A percentile compares a stretch with the other conserved stretches of the same genome.
Conservation (phyloP, 805 yeast species). For the Schwanniomyces yamadae region DNA sequence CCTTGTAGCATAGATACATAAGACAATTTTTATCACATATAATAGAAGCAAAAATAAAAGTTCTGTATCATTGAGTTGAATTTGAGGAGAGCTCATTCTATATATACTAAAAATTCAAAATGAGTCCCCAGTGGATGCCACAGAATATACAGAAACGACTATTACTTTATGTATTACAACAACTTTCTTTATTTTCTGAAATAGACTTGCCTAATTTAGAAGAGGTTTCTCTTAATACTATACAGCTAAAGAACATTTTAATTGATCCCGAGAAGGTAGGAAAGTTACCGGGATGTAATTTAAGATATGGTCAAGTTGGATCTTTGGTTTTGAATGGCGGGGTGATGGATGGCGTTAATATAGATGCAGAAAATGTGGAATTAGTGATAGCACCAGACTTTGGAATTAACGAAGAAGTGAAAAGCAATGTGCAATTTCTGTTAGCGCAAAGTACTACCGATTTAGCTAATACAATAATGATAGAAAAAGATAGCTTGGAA, state of each 20-base stretch:
- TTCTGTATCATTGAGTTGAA: no score
- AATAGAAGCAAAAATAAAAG: no score
- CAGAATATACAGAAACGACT: slow-evolving; percentile 82
- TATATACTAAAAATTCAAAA: slow-evolving; percentile 4
- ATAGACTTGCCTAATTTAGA: slow-evolving; percentile 80
- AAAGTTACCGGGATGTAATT: slow-evolving; percentile 58
- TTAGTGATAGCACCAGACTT: slow-evolving; percentile 39
- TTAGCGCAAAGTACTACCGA: slow-evolving; percentile 74
- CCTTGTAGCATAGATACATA: no score
- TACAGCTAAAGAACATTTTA: slow-evolving; percentile 57
- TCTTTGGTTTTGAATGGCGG: slow-evolving; percentile 58
- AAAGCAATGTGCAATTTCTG: slow-evolving; percentile 44
- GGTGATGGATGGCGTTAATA: slow-evolving; percentile 67
- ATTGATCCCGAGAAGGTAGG: slow-evolving; percentile 70
- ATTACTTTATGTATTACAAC: slow-evolving; percentile 75
- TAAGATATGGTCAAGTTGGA: slow-evolving; percentile 61
- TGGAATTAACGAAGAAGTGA: slow-evolving; percentile 26
- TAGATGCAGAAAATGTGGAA: slow-evolving; percentile 57
- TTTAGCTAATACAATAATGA: slow-evolving; percentile 59
- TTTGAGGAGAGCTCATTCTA: no score
- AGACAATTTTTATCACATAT: no score
- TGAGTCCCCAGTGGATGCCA: slow-evolving; percentile 65
- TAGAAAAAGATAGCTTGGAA: slow-evolving; percentile 25
- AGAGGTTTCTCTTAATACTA: slow-evolving; percentile 61
- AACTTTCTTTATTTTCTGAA: slow-evolving; percentile 77